Evolutionary conservation across 805 yeast genomes (phyloP), one percentile per base, ranked within the genome.

Genomic region (Metschnikowia baotianmanensis): DNA sequence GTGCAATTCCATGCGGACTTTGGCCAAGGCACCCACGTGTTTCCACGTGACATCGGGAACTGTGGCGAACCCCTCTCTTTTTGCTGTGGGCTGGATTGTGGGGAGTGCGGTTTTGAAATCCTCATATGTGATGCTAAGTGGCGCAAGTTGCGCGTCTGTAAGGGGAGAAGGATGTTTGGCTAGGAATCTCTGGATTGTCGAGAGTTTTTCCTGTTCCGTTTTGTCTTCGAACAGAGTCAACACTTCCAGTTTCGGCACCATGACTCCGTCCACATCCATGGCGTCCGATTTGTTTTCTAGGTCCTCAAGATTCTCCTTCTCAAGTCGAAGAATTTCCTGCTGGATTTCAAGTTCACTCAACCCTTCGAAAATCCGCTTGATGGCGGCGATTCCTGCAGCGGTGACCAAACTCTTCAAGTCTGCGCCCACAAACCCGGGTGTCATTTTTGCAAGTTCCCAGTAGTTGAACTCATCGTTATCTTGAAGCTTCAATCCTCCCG

Each of bases 371-470:
- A 93, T 90, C 51, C 99, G 75, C 58, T 91, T 90, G 47, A 93
- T 90, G 1, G 98, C 96, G 48, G 86, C 77, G 15, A 89, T 85
- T 43, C 98, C 98, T 0, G 99, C 96, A 3, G 96, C 96, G 0
- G 96, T 81, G 1, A 87, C 95, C 42, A 93, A 72, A 11, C 98
- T 95, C 55, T 89, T 88, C 51, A 93, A 73, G 69, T 93, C 99
- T 1, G 99, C 99, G 38, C 98, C 99, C 6, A 93, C 99, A 62
- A 81, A 93, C 12, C 99, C 99, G 0, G 99, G 97, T 0, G 99
- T 93, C 69, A 86, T 69, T 57, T 90, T 90, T 2, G 98, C 96
- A 36, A 93, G 69, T 45, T 76, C 75, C 31, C 65, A 56, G 59
- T 79, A 86, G 51, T 90, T 88, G 50, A 91, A 78, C 8, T 29